Evolutionary conservation across 1,284 basidiomycete genomes (phyloP).

Genomic region (Mycosarcoma maydis): DNA sequence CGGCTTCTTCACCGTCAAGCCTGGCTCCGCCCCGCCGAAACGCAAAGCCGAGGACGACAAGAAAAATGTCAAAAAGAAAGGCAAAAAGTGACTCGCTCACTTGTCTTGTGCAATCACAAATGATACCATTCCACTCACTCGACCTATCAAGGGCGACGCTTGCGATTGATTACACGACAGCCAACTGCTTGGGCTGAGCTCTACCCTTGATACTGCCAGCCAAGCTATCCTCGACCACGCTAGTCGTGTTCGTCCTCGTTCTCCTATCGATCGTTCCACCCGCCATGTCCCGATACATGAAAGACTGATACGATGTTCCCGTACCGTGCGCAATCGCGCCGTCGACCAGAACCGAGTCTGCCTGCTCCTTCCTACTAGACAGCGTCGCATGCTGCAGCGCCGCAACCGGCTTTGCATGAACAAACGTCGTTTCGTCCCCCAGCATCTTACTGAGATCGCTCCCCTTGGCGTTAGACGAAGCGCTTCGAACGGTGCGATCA

Average conservation of each 20-base stretch:
- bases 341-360: slow-evolving; percentile 9
- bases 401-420: slow-evolving; percentile 3
- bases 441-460: slow-evolving; percentile 5
- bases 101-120: not conserved
- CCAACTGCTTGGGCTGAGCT: slow-evolving; percentile 23
- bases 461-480: too few species aligned
- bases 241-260: slow-evolving; percentile 21
- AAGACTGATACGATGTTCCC: slow-evolving; percentile 13
- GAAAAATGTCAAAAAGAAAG: slow-evolving; percentile 41
- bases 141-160: too few species aligned
- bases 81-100: slow-evolving; percentile 43
- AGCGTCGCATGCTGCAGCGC: slow-evolving; percentile 14
- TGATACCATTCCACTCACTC: slow-evolving; percentile 26
- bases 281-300: slow-evolving; percentile 28
- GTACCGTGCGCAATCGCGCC: slow-evolving; percentile 17
- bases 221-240: slow-evolving; percentile 16
- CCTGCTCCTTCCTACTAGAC: slow-evolving; percentile 2
- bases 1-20: slow-evolving; percentile 78
- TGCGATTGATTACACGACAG: slow-evolving; percentile 1
- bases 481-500: slow-evolving; percentile 8
- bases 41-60: slow-evolving; percentile 43
- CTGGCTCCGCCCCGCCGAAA: slow-evolving; percentile 19
- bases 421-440: slow-evolving; percentile 22
- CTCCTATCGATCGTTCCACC: slow-evolving; percentile 24
- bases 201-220: slow-evolving; percentile 10